These are phyloP conservation scores for Claviceps spartinae DNA, from an alignment of 2,329 filamentous ascomycete species.

Conservation along the genomic window DNA sequence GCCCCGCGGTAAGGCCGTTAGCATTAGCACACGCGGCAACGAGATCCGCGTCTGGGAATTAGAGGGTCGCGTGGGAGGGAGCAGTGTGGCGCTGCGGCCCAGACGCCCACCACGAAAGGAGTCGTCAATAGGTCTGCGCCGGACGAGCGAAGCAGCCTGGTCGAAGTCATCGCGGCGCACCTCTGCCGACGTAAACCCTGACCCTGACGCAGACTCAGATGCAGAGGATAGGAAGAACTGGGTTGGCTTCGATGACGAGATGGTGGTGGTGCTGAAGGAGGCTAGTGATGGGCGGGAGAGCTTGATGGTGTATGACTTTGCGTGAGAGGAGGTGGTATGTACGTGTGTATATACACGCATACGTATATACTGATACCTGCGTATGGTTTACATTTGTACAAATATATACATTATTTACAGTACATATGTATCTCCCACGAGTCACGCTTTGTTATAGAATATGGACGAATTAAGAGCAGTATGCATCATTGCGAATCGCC, in stretches of 20 bases:
- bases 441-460: no score
- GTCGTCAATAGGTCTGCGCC: slow-evolving; percentile 6
- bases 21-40: slow-evolving; percentile 68
- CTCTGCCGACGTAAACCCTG: slow-evolving; percentile 9
- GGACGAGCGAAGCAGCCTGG: background rate
- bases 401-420: background rate
- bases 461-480: no score
- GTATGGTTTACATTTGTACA: background rate
- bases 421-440: no score
- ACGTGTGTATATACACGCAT: background rate
- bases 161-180: background rate
- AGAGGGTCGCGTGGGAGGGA: slow-evolving; percentile 50
- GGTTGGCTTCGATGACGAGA: slow-evolving; percentile 84
- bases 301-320: slow-evolving; percentile 79
- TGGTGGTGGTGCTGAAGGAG: slow-evolving; percentile 75
- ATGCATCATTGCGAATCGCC: no score
- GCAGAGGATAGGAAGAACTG: slow-evolving; percentile 43
- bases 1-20: slow-evolving; percentile 74
- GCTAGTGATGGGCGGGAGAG: slow-evolving; percentile 53
- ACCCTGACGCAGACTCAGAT: slow-evolving; percentile 16
- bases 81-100: slow-evolving; percentile 40
- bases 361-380: background rate
- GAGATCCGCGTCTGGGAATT: slow-evolving; percentile 82
- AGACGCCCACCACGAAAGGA: slow-evolving; percentile 6
- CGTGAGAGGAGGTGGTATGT: slow-evolving; percentile 16